Evolutionary conservation across 768 basidiomycete species (phyloP), one percentile per base, ranked within the genome.

Genomic region (Serendipita sp.): DNA sequence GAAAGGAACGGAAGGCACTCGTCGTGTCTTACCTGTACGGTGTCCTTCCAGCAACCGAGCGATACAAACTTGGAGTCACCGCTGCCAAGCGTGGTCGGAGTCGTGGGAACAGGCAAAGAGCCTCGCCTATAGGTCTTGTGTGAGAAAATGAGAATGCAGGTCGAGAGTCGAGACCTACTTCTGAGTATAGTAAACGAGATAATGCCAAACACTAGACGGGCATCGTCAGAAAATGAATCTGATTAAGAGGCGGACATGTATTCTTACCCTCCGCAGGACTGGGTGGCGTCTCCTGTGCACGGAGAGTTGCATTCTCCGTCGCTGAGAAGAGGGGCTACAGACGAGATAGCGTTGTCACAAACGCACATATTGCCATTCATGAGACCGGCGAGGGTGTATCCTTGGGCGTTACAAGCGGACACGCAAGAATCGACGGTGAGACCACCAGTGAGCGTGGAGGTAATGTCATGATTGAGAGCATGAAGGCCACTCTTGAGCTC

Each of bases 371-470:
- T 41, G 10, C 64, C 64, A 28, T 54, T 56, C 52, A 56, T 56
- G 35, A 65, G 52, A 65, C 64, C 64, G n/a, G 64, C 64, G 28
- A 65, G 54, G 4, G 48, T n/a, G 64, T 45, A 65, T 30, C 51
- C 51, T 58, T 65, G 48, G 28, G 38, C 64, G 45, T 48, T 52
- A 34, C 64, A 65, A 36, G 52, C 54, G 18, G 30, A n/a, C 34
- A 65, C 44, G 32, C 64, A 65, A n/a, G 18, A 10, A 11, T 35
- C 51, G n/a, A 65, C 52, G 8, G 64, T 65, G 16, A 65, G 16
- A 8, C 16, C 18, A 4, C 16, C 28, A 52, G 18, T 8, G 56
- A 60, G 28, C 23, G 56, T 23, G 34, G 56, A 38, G 23, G 56
- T 60, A 32, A 60, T 10, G 28, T 60, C 56, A 30, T 60, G 56